phyloP scores from a whole-genome alignment of 2,329 filamentous ascomycete species.

The Zarea fungicola region DNA sequence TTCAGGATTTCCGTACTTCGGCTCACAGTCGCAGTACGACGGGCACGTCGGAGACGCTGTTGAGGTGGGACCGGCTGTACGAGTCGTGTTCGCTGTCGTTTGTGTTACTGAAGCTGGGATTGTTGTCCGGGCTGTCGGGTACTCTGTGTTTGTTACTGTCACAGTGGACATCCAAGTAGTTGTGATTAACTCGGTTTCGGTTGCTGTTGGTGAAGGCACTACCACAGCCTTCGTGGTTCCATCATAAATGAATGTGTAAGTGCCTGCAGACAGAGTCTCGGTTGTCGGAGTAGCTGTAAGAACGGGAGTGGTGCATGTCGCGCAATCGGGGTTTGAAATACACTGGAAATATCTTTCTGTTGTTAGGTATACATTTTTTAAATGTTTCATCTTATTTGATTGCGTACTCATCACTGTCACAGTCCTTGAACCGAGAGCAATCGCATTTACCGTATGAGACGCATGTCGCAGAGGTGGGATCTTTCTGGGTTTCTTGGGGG shows the following conservation, averaged over 20 bases:
- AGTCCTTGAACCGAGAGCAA: slow-evolving; percentile 23
- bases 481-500: background rate
- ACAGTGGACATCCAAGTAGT: background rate
- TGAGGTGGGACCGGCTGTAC: background rate
- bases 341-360: slow-evolving; percentile 9
- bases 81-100: background rate
- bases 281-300: background rate
- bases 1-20: slow-evolving; percentile 9
- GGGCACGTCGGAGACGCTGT: slow-evolving; percentile 4
- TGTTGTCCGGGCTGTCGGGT: background rate
- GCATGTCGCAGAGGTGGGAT: slow-evolving; percentile 15
- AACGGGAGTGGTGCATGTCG: background rate
- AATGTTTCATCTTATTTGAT: background rate
- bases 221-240: slow-evolving; percentile 4
- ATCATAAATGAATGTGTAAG: background rate
- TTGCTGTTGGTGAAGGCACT: slow-evolving; percentile 3
- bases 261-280: slow-evolving; percentile 9
- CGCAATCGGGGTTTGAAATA: slow-evolving; percentile 10
- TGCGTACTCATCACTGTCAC: slow-evolving; percentile 23
- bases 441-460: slow-evolving; percentile 22
- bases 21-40: slow-evolving; percentile 9
- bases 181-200: background rate
- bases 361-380: background rate
- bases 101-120: background rate
- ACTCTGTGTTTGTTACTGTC: background rate